These are phyloP conservation scores for Ophiosphaerella narmari DNA, from an alignment of 2,329 filamentous ascomycete genomes.

Conservation along the genomic window DNA sequence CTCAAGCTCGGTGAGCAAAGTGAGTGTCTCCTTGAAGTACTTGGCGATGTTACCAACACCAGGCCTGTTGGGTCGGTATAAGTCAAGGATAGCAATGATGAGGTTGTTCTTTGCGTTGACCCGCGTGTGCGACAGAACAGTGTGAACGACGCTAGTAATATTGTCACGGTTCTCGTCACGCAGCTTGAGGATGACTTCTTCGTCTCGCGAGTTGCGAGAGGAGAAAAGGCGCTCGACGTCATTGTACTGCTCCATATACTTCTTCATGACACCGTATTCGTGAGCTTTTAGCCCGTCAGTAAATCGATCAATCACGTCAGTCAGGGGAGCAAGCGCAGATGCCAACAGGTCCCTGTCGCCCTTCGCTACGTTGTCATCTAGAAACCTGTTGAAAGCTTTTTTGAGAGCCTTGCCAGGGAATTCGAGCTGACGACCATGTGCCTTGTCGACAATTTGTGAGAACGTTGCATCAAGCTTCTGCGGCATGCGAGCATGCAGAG, in stretches of 20 bases:
- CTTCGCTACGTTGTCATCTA: conserved; percentile 80
- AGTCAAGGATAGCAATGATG: conserved; percentile 85
- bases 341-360: conserved; percentile 75
- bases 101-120: conserved; percentile 94
- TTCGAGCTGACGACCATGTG: conserved; percentile 76
- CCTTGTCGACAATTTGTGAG: conserved; percentile 82
- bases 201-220: conserved; percentile 80
- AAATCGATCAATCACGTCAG: conserved; percentile 79
- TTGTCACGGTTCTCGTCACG: conserved; percentile 97
- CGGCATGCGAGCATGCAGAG: conserved; percentile 96
- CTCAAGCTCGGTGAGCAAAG: conserved; percentile 88
- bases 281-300: conserved; percentile 86
- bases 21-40: conserved; percentile 80
- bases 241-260: conserved; percentile 80
- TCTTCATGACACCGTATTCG: conserved; percentile 81
- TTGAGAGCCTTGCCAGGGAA: conserved; percentile 89
- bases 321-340: conserved; percentile 73
- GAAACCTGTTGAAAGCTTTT: conserved; percentile 84
- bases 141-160: conserved; percentile 80
- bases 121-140: conserved; percentile 89
- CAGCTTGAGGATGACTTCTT: conserved; percentile 90
- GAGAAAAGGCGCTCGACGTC: conserved; percentile 87
- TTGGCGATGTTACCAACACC: conserved; percentile 86
- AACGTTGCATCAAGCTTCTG: conserved; percentile 86
- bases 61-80: conserved; percentile 94